A percentile compares a stretch with the other conserved stretches of the same genome.
These are phyloP conservation scores for Arthrobotrys pseudoclavata DNA, from an alignment of 2,329 filamentous ascomycete genomes.

Conservation along the genomic window DNA sequence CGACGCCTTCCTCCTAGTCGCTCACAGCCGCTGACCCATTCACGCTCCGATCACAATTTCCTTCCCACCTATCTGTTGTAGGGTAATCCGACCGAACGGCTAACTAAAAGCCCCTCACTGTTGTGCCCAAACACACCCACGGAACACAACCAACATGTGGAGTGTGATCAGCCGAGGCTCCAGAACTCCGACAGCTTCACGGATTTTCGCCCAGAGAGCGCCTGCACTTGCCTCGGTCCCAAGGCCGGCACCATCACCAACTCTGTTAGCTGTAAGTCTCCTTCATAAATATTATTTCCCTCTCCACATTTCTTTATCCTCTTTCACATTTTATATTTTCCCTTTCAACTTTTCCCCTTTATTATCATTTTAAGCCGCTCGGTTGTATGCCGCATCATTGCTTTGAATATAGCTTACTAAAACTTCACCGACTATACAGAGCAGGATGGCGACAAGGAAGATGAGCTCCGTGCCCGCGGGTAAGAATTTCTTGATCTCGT, in stretches of 20 bases:
- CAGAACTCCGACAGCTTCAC: slow-evolving; percentile 50
- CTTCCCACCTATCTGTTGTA: slow-evolving; percentile 44
- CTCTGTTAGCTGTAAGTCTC: slow-evolving; percentile 53
- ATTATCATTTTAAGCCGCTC: slow-evolving; percentile 46
- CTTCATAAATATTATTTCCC: slow-evolving; percentile 30
- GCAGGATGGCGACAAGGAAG: slow-evolving; percentile 55
- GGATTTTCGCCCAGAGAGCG: slow-evolving; percentile 57
- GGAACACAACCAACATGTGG: slow-evolving; percentile 59
- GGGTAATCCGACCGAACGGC: slow-evolving; percentile 51
- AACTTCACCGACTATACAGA: slow-evolving; percentile 47
- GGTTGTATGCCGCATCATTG: slow-evolving; percentile 26
- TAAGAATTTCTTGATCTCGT: slow-evolving; percentile 27
- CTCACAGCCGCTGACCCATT: slow-evolving; percentile 47
- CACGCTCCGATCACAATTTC: slow-evolving; percentile 33
- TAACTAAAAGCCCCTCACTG: slow-evolving; percentile 43
- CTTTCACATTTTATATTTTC: slow-evolving; percentile 23
- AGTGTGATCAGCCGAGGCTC: slow-evolving; percentile 61
- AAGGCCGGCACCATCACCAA: slow-evolving; percentile 51
- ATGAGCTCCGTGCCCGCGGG: slow-evolving; percentile 56
- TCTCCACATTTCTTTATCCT: slow-evolving; percentile 17
- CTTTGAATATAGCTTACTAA: slow-evolving; percentile 36
- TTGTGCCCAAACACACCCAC: slow-evolving; percentile 38
- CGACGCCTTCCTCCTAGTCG: slow-evolving; percentile 43
- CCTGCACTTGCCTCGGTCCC: slow-evolving; percentile 57
- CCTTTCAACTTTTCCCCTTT: slow-evolving; percentile 14